Base-by-base conservation (phyloP, 1,284 basidiomycete genomes). In the Tausonia pullulans region DNA sequence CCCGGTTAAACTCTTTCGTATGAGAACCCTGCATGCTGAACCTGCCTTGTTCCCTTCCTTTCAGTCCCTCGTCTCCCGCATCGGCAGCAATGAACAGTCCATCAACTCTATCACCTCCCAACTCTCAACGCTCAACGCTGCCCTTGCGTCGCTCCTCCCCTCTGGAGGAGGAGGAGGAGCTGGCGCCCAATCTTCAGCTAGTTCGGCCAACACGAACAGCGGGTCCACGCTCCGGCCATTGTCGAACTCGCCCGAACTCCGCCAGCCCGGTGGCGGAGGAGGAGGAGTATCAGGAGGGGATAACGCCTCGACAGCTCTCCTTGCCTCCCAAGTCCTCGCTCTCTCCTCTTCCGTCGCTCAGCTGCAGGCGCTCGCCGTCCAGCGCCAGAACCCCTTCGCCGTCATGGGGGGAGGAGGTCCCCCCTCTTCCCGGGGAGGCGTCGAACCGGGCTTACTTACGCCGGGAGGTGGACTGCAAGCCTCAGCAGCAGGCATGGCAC, bases 271-370 rank as follows among this genome's bases (percentile, higher is more conserved):
- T 13, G 11, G 11, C 40, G 45, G 46, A n/a, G 14, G 13, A 8
- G 44, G 27, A 11, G 40, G 14, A 41, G 13, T 16, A 43, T 39
- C 44, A 5, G 14, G 39, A 44, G n/a, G n/a, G 50, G 59, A 51
- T 9, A 39, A 39, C 39, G 14, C 53, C 9, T 53, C 62, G 16
- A 49, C 49, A n/a, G 59, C 64, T 5, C 39, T 61, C 11, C 58
- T 65, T 48, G 16, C 64, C 43, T 57, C 44, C 14, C 64, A 65
- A 43, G 64, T 65, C 64, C 49, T 65, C 55, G 60, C 64, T 3
- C 60, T 65, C 46, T 65, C 64, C 13, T 41, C 59, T 1, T 65
- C 64, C 48, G 64, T 65, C 48, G 50, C 27, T n/a, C 64, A 65
- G 43, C 64, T 65, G 10, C 64, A 65, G 56, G 44, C 52, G 39